Evolutionary conservation across 2,329 filamentous ascomycete species (phyloP).

Genomic region (Aspergillus pseudotamarii): DNA sequence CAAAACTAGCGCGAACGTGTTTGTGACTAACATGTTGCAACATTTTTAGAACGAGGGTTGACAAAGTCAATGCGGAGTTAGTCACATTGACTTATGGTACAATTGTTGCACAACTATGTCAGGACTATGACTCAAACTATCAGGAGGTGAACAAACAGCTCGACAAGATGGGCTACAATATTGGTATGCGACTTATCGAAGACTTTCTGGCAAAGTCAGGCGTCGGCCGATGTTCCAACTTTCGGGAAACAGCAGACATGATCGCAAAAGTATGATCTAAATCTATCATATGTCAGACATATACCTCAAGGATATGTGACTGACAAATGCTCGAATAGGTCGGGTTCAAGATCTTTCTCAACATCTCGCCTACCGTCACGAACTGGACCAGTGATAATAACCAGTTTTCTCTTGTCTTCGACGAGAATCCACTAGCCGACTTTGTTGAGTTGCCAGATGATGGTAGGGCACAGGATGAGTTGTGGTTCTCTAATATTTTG

Average conservation of each 20-base stretch:
- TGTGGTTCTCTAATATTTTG: conserved; percentile 98
- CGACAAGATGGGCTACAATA: conserved; percentile 99
- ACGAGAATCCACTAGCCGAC: conserved; percentile 95
- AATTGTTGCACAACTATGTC: conserved; percentile 93
- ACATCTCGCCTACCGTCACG: conserved; percentile 88
- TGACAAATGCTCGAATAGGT: conserved; percentile 59
- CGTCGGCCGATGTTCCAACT: conserved; percentile 85
- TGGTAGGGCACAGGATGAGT: conserved; percentile 88
- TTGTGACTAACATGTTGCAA: conserved; percentile 18
- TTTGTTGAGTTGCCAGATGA: conserved; percentile 98
- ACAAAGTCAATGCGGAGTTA: conserved; percentile 97
- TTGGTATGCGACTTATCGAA: conserved; percentile 91
- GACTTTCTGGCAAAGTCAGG: conserved; percentile 97
- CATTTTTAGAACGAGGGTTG: conserved; percentile 75
- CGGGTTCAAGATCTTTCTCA: conserved; percentile 98
- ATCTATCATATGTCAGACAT: not conserved
- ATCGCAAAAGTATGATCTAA: conserved; percentile 73
- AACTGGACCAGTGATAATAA: conserved; percentile 97
- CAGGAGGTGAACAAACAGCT: conserved; percentile 95
- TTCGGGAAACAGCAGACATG: conserved; percentile 94
- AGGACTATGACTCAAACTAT: conserved; percentile 94
- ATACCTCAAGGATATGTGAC: conserved; percentile 5
- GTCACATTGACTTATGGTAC: conserved; percentile 98
- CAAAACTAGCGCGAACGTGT: not conserved
- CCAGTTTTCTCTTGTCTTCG: conserved; percentile 93